Conservation (phyloP, 306 rosid species). For the Pyrus betulifolia region DNA sequence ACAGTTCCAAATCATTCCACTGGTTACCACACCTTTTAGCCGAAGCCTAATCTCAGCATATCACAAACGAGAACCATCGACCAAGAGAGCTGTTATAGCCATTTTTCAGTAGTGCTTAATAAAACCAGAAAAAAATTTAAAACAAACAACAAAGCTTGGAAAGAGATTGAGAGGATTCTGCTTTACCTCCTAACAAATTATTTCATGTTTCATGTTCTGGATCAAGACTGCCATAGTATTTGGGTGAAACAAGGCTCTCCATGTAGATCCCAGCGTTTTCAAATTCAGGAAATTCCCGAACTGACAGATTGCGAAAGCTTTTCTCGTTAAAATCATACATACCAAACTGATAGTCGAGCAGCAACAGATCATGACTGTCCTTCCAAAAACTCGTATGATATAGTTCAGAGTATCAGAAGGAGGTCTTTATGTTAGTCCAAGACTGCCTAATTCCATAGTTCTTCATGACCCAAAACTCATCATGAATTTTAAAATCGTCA, state of each 20-base stretch:
- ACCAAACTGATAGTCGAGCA: not conserved
- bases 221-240: not conserved
- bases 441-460: not conserved
- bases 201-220: not conserved
- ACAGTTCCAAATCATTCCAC: not conserved
- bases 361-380: not conserved
- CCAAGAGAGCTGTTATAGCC: not conserved
- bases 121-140: no score
- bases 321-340: not conserved
- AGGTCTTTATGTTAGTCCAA: not conserved
- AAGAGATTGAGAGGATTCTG: no score
- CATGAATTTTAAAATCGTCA: no score
- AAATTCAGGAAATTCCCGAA: no score
- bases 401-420: not conserved
- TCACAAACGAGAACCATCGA: not conserved
- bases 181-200: not conserved
- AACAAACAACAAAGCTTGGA: no score
- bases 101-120: not conserved
- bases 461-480: not conserved
- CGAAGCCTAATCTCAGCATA: not conserved
- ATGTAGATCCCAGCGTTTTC: not conserved
- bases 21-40: no score
- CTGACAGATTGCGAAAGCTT: not conserved
- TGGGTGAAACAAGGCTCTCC: not conserved
- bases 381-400: not conserved